These are phyloP conservation scores for Astraeus odoratus DNA, from an alignment of 768 basidiomycete species.

Conservation along the genomic window DNA sequence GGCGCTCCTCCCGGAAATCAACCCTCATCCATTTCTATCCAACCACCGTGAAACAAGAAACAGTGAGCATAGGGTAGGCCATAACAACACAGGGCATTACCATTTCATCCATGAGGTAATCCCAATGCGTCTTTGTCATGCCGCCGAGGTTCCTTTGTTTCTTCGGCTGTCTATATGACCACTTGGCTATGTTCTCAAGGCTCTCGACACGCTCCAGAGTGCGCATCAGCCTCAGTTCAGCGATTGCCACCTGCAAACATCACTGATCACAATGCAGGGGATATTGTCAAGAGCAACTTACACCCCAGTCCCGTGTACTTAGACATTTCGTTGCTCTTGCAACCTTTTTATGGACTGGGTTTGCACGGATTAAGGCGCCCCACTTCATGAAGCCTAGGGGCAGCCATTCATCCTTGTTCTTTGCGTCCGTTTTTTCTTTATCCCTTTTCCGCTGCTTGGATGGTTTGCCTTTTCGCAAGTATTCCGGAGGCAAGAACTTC, in stretches of 20 bases:
- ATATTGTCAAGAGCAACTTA: slow-evolving; percentile 30
- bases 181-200: slow-evolving; percentile 71
- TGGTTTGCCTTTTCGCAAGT: slow-evolving; percentile 41
- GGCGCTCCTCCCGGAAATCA: slow-evolving; percentile 91
- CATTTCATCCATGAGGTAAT: slow-evolving; percentile 96
- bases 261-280: slow-evolving; percentile 2
- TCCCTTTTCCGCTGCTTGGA: slow-evolving; percentile 48
- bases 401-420: slow-evolving; percentile 51
- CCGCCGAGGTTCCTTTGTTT: slow-evolving; percentile 80
- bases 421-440: slow-evolving; percentile 39
- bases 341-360: slow-evolving; percentile 68
- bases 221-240: slow-evolving; percentile 70
- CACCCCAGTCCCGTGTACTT: slow-evolving; percentile 77
- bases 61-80: background rate
- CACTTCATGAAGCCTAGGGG: slow-evolving; percentile 65
- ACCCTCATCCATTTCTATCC: slow-evolving; percentile 91
- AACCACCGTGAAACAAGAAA: slow-evolving; percentile 3
- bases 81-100: slow-evolving; percentile 34
- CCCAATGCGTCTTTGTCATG: slow-evolving; percentile 83
- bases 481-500: slow-evolving; percentile 49
- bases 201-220: slow-evolving; percentile 80
- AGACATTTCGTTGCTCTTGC: slow-evolving; percentile 70
- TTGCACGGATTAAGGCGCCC: slow-evolving; percentile 68
- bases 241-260: slow-evolving; percentile 57
- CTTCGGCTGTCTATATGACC: slow-evolving; percentile 95